These are phyloP conservation scores for Paraconiothyrium brasiliense DNA, from an alignment of 2,329 filamentous ascomycete species.

Conservation along the genomic window DNA sequence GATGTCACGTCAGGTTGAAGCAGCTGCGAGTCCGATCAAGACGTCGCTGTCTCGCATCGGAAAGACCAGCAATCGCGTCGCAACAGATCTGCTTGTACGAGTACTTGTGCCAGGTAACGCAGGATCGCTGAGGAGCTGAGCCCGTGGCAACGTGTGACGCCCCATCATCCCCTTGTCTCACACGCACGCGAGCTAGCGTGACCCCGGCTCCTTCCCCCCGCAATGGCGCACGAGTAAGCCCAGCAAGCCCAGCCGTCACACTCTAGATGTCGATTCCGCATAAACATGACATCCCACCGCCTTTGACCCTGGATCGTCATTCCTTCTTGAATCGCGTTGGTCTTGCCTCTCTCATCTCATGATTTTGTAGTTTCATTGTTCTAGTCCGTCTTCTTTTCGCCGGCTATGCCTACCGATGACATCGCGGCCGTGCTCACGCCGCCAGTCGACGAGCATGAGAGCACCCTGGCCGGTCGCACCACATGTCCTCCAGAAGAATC, in stretches of 20 bases:
- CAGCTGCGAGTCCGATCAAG: background rate
- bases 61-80: background rate
- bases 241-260: conserved; percentile 17
- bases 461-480: conserved; percentile 55
- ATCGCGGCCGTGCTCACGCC: conserved; percentile 53
- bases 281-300: conserved; percentile 30
- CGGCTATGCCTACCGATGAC: conserved; percentile 60
- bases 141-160: conserved; percentile 4
- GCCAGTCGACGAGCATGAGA: conserved; percentile 53
- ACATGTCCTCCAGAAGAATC: conserved; percentile 61
- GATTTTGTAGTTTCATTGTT: conserved; percentile 22
- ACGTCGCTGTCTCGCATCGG: background rate
- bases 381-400: conserved; percentile 40
- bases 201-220: conserved; percentile 37
- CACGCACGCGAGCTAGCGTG: conserved; percentile 11
- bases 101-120: background rate
- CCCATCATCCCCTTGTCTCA: conserved; percentile 5
- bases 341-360: conserved; percentile 21
- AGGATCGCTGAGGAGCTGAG: background rate
- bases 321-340: conserved; percentile 13
- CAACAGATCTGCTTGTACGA: background rate
- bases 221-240: conserved; percentile 21
- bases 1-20: background rate
- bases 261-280: conserved; percentile 15
- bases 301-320: conserved; percentile 18